Evolutionary conservation across 805 yeast species (phyloP).

Genomic region (Isabelozyma heimii): DNA sequence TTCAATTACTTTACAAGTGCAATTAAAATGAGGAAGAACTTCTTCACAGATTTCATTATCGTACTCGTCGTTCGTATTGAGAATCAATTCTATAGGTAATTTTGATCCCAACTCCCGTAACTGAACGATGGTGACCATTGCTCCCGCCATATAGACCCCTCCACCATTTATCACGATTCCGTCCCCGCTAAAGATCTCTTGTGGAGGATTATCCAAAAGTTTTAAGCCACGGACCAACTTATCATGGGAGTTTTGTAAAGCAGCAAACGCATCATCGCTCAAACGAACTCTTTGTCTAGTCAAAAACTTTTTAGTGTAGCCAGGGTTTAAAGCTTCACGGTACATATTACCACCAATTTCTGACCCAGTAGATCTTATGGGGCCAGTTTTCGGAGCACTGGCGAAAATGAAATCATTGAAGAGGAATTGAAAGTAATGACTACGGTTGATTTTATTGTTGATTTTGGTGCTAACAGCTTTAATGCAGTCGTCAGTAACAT

Average conservation of each 20-base stretch:
- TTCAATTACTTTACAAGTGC: conserved; percentile 25
- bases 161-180: conserved; percentile 37
- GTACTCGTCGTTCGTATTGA: conserved; percentile 21
- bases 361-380: no score
- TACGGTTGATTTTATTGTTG: not conserved
- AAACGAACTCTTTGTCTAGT: conserved; percentile 6
- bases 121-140: conserved; percentile 27
- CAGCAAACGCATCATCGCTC: conserved; percentile 13
- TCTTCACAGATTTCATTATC: conserved; percentile 25
- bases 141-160: conserved; percentile 22
- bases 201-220: conserved; percentile 20
- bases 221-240: conserved; percentile 22
- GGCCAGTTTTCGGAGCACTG: conserved; percentile 9
- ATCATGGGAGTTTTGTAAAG: conserved; percentile 24
- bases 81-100: conserved; percentile 33
- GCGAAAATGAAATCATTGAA: conserved; percentile 9
- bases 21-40: conserved; percentile 21
- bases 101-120: conserved; percentile 28
- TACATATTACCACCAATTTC: conserved; percentile 5
- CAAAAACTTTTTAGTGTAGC: not conserved
- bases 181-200: conserved; percentile 22
- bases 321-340: not conserved
- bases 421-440: conserved; percentile 5
- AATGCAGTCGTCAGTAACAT: conserved; percentile 1
- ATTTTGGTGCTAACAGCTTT: not conserved